Evolutionary conservation across 345 rosid genomes (phyloP).

Genomic region (Salix brachista): DNA sequence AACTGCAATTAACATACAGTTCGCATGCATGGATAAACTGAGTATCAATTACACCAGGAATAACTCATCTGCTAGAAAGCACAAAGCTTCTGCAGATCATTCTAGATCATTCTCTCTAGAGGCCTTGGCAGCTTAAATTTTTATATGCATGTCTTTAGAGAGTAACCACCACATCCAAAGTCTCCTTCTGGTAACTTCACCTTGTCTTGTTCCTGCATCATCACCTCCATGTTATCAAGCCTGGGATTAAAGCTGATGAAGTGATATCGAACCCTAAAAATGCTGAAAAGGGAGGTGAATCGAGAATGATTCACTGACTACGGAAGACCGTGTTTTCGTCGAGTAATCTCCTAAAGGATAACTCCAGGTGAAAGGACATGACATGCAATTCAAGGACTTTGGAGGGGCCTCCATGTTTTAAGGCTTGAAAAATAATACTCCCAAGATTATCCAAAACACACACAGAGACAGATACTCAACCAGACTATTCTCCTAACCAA

Average conservation of each 20-base stretch:
- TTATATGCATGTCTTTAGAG: conserved; percentile 48
- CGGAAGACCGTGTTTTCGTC: not conserved
- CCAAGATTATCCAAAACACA: not conserved
- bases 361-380: not conserved
- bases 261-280: not conserved
- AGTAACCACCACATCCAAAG: conserved; percentile 27
- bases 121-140: not conserved
- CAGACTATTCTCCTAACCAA: too few relatives aligned
- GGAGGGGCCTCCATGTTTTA: not conserved
- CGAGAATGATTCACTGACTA: not conserved
- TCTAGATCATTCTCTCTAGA: too few relatives aligned
- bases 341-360: not conserved
- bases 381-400: not conserved
- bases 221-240: conserved; percentile 6
- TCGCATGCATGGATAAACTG: too few relatives aligned
- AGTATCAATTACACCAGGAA: too few relatives aligned
- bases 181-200: too few relatives aligned
- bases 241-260: not conserved
- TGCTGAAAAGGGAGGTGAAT: not conserved
- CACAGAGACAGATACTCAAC: not conserved
- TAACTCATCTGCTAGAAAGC: too few relatives aligned
- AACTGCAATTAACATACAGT: too few relatives aligned
- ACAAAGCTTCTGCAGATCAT: too few relatives aligned
- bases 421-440: not conserved
- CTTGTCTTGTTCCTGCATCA: too few relatives aligned